Conservation (phyloP, 495 filamentous ascomycete species). For the Letharia lupina region DNA sequence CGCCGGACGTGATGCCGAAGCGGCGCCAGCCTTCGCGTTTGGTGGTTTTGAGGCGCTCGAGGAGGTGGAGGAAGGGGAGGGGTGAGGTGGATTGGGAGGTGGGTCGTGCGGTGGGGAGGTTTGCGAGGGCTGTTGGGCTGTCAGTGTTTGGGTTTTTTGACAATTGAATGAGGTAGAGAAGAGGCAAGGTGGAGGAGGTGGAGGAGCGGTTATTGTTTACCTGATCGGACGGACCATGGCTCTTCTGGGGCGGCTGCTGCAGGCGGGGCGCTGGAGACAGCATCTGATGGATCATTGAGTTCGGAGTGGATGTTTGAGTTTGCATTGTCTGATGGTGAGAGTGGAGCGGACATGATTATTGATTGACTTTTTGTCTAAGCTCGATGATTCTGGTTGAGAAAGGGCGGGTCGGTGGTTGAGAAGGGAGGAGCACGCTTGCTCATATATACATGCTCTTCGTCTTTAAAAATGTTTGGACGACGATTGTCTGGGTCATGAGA, state of each 20-base stretch:
- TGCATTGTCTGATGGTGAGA: not conserved
- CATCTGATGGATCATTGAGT: not conserved
- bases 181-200: constrained; percentile 9
- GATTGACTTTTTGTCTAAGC: not conserved
- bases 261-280: not conserved
- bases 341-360: constrained; percentile 6
- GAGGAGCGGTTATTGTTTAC: constrained; percentile 9
- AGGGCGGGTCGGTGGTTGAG: not conserved
- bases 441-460: not conserved
- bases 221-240: constrained; percentile 32
- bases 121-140: constrained; percentile 22
- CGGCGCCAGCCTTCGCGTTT: constrained; percentile 93
- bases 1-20: constrained; percentile 63
- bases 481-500: not conserved
- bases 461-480: not conserved
- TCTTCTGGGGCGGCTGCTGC: not conserved
- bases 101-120: constrained; percentile 8
- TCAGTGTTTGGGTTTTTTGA: constrained; percentile 21
- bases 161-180: constrained; percentile 25
- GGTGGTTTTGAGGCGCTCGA: constrained; percentile 88
- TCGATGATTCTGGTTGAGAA: not conserved
- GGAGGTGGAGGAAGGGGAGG: constrained; percentile 83
- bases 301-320: not conserved
- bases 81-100: constrained; percentile 50
- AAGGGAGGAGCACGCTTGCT: not conserved